Evolutionary conservation across 2,329 filamentous ascomycete genomes (phyloP).

Genomic region (Grosmannia huntii): DNA sequence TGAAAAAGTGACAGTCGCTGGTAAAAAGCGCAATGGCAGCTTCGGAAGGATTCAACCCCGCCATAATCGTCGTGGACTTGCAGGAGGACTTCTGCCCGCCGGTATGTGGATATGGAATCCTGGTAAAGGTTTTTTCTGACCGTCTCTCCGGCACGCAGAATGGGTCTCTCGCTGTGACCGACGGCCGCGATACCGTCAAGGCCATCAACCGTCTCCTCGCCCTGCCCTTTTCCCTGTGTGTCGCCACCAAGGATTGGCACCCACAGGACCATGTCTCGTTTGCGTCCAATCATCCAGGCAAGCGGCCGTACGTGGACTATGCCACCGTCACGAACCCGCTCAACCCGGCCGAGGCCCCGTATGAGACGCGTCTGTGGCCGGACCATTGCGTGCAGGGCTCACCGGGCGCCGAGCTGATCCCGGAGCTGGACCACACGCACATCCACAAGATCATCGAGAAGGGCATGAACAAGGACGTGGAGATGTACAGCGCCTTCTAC

Average conservation of each 20-base stretch:
- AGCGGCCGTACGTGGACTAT: conserved; percentile 53
- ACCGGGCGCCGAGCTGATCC: conserved; percentile 57
- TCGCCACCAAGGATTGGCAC: conserved; percentile 92
- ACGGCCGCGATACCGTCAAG: conserved; percentile 57
- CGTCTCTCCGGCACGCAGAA: conserved; percentile 37
- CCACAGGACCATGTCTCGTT: conserved; percentile 78
- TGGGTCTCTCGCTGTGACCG: conserved; percentile 70
- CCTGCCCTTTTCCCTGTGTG: conserved; percentile 56
- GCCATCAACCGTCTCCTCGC: conserved; percentile 62
- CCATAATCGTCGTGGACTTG: conserved; percentile 66
- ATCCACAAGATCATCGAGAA: conserved; percentile 65
- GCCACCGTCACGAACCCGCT: conserved; percentile 54
- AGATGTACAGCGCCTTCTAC: conserved; percentile 92
- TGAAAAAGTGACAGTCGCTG: not conserved
- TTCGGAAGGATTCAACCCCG: conserved; percentile 27
- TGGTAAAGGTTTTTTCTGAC: too few species aligned
- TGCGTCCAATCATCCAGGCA: conserved; percentile 59
- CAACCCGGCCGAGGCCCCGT: conserved; percentile 46
- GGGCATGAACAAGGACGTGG: conserved; percentile 58
- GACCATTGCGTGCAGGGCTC: conserved; percentile 74
- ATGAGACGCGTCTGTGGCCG: conserved; percentile 70
- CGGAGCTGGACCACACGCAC: conserved; percentile 50
- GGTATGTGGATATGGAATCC: conserved; percentile 34
- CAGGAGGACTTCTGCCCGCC: conserved; percentile 94
- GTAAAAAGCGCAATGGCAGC: not conserved